These are phyloP conservation scores for Pseudomassariella vexata DNA, from an alignment of 2,329 filamentous ascomycete genomes.

Conservation along the genomic window DNA sequence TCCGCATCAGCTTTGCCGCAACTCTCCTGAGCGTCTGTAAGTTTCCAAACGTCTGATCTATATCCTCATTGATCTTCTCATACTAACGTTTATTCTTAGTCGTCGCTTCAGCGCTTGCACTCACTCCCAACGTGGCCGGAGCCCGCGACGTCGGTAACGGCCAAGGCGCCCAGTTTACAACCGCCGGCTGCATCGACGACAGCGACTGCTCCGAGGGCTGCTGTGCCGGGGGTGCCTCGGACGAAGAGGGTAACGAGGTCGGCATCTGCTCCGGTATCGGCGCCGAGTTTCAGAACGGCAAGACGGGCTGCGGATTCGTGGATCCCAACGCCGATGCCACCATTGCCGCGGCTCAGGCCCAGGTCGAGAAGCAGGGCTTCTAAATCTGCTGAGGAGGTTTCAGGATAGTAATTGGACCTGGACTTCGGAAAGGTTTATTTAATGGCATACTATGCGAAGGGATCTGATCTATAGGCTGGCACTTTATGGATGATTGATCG, in stretches of 20 bases:
- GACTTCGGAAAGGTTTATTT: too few species aligned
- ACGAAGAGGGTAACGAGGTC: constrained; percentile 20
- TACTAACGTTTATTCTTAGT: too few species aligned
- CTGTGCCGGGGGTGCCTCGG: constrained; percentile 22
- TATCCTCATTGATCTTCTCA: too few species aligned
- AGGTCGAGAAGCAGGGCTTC: constrained; percentile 28
- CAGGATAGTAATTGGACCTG: too few species aligned
- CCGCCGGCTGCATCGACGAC: constrained; percentile 27
- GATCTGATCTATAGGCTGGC: too few species aligned
- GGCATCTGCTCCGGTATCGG: constrained; percentile 29
- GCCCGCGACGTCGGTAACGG: constrained; percentile 4
- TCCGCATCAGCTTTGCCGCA: constrained; percentile 6
- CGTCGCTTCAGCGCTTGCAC: constrained; percentile 3
- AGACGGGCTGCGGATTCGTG: constrained; percentile 29
- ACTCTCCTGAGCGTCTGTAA: constrained; percentile 5
- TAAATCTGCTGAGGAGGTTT: too few species aligned
- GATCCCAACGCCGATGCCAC: constrained; percentile 25
- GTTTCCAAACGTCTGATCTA: too few species aligned
- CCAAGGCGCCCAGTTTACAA: constrained; percentile 28
- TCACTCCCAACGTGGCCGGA: constrained; percentile 5
- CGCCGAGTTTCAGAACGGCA: constrained; percentile 28
- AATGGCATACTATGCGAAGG: too few species aligned
- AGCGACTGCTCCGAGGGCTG: constrained; percentile 27
- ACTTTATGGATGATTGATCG: too few species aligned
- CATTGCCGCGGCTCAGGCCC: constrained; percentile 22